These are phyloP conservation scores for Phialophora verrucosa DNA, from an alignment of 2,329 filamentous ascomycete species.

Conservation along the genomic window DNA sequence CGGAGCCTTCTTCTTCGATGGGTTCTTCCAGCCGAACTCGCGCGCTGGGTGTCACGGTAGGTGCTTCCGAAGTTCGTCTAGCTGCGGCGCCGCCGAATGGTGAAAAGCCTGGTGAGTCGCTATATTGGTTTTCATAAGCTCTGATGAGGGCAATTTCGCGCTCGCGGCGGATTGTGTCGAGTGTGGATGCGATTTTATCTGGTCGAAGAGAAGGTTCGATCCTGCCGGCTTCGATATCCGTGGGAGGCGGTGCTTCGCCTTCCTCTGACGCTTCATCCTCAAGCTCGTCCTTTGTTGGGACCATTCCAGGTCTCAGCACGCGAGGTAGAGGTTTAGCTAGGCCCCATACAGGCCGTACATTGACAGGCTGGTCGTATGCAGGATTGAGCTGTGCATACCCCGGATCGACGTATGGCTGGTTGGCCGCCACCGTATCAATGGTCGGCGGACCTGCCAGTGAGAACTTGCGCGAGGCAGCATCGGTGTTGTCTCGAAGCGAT, in stretches of 20 bases:
- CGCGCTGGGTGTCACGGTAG: slow-evolving; percentile 14
- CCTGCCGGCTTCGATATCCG: slow-evolving; percentile 26
- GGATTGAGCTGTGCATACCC: slow-evolving; percentile 61
- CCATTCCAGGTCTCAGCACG: slow-evolving; percentile 61
- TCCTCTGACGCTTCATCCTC: slow-evolving; percentile 38
- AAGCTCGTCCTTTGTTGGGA: slow-evolving; percentile 52
- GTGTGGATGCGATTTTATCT: slow-evolving; percentile 17
- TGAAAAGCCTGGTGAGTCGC: slow-evolving; percentile 21
- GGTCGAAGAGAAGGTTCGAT: slow-evolving; percentile 27
- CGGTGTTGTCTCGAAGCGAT: slow-evolving; percentile 14
- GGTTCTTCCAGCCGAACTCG: slow-evolving; percentile 20
- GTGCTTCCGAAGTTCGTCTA: slow-evolving; percentile 21
- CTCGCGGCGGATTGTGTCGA: slow-evolving; percentile 27
- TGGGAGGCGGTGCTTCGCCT: neutral
- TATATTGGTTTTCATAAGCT: slow-evolving; percentile 20
- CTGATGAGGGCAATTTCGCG: slow-evolving; percentile 25
- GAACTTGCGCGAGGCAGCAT: slow-evolving; percentile 36
- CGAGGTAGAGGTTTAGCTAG: slow-evolving; percentile 61
- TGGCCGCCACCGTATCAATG: slow-evolving; percentile 39
- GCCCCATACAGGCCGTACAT: slow-evolving; percentile 59
- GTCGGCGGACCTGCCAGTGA: slow-evolving; percentile 41
- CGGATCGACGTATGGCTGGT: slow-evolving; percentile 59
- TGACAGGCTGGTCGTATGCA: slow-evolving; percentile 58
- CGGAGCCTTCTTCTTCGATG: slow-evolving; percentile 26
- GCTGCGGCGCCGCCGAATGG: slow-evolving; percentile 4